These are phyloP conservation scores for Tetrapisispora fleetii DNA, from an alignment of 805 yeast genomes.

Conservation along the genomic window DNA sequence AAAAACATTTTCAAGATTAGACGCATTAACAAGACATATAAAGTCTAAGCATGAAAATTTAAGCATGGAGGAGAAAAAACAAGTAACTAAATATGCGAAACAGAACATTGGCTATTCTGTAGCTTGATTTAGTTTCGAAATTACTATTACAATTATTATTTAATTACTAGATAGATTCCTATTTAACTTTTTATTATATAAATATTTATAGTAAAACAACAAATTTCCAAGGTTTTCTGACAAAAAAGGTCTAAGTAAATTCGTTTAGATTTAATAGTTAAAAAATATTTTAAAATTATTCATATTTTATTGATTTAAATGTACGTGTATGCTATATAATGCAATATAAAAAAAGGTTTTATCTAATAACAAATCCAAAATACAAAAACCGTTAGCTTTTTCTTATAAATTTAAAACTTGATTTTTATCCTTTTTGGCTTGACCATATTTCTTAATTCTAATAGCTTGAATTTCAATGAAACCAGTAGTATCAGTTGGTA, in stretches of 20 bases:
- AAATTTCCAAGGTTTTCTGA: background rate
- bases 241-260: background rate
- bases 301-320: background rate
- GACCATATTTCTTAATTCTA: conserved; percentile 97
- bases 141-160: too few species aligned
- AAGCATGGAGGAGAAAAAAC: conserved; percentile 48
- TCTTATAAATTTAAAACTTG: conserved; percentile 32
- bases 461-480: conserved; percentile 97
- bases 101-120: conserved; percentile 55
- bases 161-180: conserved; percentile 1
- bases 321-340: conserved; percentile 1
- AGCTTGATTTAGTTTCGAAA: background rate
- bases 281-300: background rate
- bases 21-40: conserved; percentile 88
- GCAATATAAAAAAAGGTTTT: background rate
- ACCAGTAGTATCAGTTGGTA: conserved; percentile 94
- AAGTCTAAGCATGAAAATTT: conserved; percentile 71
- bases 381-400: background rate
- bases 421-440: conserved; percentile 78
- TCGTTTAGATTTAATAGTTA: background rate
- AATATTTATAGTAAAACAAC: background rate
- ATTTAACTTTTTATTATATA: background rate
- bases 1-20: conserved; percentile 86
- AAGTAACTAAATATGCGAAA: conserved; percentile 65
- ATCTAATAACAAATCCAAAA: background rate